phyloP scores from a whole-genome alignment of 768 basidiomycete genomes.

The Phallus indusiatus region DNA sequence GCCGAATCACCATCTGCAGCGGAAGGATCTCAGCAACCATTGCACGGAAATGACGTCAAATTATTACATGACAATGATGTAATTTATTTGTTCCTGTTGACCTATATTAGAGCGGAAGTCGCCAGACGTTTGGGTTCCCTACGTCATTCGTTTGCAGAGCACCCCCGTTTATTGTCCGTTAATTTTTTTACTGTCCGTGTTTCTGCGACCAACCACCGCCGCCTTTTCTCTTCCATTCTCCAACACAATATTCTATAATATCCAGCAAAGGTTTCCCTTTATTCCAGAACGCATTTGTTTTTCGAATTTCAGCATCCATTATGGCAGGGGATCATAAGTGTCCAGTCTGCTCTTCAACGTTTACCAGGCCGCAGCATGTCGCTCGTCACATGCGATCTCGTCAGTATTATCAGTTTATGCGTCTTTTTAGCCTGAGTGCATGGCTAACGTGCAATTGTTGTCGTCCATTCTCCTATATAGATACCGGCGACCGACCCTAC shows the following conservation, averaged over 20 bases:
- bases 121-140: not conserved
- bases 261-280: not conserved
- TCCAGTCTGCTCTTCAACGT: conserved; percentile 79
- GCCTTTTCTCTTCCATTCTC: not conserved
- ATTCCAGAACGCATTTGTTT: not conserved
- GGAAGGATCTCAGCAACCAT: conserved; percentile 57
- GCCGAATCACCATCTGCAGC: conserved; percentile 19
- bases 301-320: not conserved
- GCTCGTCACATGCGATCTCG: conserved; percentile 86
- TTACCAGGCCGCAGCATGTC: conserved; percentile 85
- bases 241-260: not conserved
- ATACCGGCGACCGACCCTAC: conserved; percentile 85
- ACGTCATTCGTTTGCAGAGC: not conserved
- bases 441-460: conserved; percentile 4
- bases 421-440: conserved; percentile 8
- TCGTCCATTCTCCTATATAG: conserved; percentile 54
- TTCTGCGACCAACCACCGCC: not conserved
- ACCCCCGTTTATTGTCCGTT: not conserved
- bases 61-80: not conserved
- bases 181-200: not conserved
- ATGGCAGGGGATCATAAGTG: conserved; percentile 85
- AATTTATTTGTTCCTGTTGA: not conserved
- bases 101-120: not conserved
- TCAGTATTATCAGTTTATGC: conserved; percentile 35
- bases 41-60: conserved; percentile 31